These are phyloP conservation scores for Periconia sp. DNA, from an alignment of 2,329 filamentous ascomycete species.

Conservation along the genomic window DNA sequence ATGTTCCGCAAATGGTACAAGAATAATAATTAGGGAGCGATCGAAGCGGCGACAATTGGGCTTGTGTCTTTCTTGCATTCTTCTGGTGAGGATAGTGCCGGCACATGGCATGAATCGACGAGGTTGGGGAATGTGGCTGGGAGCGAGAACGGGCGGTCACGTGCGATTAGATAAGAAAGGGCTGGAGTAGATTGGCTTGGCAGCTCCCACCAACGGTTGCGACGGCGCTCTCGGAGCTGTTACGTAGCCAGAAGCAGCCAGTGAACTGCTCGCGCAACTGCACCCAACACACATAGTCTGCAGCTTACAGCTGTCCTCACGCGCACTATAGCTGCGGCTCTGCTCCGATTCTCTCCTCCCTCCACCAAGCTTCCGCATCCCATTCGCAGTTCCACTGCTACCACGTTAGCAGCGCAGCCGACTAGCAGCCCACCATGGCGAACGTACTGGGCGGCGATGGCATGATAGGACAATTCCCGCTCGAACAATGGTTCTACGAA, in stretches of 20 bases:
- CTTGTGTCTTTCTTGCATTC: slow-evolving; percentile 14
- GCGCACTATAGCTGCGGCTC: slow-evolving; percentile 1
- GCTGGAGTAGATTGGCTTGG: slow-evolving; percentile 15
- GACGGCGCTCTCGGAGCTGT: slow-evolving; percentile 21
- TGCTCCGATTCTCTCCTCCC: not conserved
- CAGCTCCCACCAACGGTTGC: slow-evolving; percentile 4
- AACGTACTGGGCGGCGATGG: slow-evolving; percentile 52
- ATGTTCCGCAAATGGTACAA: slow-evolving; percentile 13
- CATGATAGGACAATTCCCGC: slow-evolving; percentile 68
- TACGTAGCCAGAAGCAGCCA: slow-evolving; percentile 34
- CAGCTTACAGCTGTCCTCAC: slow-evolving; percentile 13
- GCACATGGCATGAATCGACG: slow-evolving; percentile 19
- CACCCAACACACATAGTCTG: too few species aligned
- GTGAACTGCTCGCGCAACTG: too few species aligned
- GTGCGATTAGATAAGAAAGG: slow-evolving; percentile 8
- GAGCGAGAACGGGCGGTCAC: not conserved
- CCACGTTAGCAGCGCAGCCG: not conserved
- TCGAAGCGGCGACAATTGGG: not conserved
- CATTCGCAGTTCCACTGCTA: not conserved
- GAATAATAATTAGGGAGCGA: slow-evolving; percentile 1
- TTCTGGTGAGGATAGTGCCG: slow-evolving; percentile 11
- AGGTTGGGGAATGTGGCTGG: slow-evolving; percentile 36
- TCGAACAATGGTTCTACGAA: slow-evolving; percentile 99
- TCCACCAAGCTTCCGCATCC: slow-evolving; percentile 2
- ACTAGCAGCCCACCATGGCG: slow-evolving; percentile 47